A percentile compares a stretch with the other conserved stretches of the same genome.
phyloP scores from a whole-genome alignment of 2,329 filamentous ascomycete genomes.

The Stachybotrys echinatus region DNA sequence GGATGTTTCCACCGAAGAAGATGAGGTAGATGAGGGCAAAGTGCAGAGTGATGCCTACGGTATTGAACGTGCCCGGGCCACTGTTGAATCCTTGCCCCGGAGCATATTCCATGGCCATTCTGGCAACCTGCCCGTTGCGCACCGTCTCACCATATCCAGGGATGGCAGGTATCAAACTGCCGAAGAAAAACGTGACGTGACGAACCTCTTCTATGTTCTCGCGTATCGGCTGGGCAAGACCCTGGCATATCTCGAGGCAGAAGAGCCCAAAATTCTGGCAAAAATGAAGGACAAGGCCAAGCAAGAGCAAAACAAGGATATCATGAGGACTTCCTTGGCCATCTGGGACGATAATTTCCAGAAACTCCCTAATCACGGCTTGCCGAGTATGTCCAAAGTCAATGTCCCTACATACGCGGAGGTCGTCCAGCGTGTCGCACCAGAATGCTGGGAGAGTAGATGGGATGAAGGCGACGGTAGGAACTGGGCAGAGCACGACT shows the following conservation, averaged over 20 bases:
- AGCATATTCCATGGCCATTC: conserved; percentile 10
- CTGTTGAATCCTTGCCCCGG: conserved; percentile 5
- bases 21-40: background rate
- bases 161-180: background rate
- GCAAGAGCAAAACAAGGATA: conserved; percentile 5
- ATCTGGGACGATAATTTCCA: conserved; percentile 11
- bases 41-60: background rate
- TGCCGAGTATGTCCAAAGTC: conserved; percentile 1
- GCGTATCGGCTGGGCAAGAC: conserved; percentile 35
- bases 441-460: conserved; percentile 8
- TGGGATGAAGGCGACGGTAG: conserved; percentile 21
- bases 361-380: conserved; percentile 6
- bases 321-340: conserved; percentile 7
- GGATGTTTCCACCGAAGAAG: conserved; percentile 8
- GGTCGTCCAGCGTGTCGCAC: background rate
- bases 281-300: conserved; percentile 7
- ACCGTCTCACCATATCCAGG: background rate
- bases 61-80: too few relatives aligned
- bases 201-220: conserved; percentile 8
- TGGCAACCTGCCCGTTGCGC: background rate
- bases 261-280: conserved; percentile 4
- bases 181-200: background rate
- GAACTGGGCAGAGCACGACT: conserved; percentile 9
- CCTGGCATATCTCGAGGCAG: conserved; percentile 9
- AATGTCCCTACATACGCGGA: conserved; percentile 7